A percentile compares a stretch with the other conserved stretches of the same genome.
These are phyloP conservation scores for Alternaria viburni DNA, from an alignment of 2,329 filamentous ascomycete species.

Conservation along the genomic window DNA sequence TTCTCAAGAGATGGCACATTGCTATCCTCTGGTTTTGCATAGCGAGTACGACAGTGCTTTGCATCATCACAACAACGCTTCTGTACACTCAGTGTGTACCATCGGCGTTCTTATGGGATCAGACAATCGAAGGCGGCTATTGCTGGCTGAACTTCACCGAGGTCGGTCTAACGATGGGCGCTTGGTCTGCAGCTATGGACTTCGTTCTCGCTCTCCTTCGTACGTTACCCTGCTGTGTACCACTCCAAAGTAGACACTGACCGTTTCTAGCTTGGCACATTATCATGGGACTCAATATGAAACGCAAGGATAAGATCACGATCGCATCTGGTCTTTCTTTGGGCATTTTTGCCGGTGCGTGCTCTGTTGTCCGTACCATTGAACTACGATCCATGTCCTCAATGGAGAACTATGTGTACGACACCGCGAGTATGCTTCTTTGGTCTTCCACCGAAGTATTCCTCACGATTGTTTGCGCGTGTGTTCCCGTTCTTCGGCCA, in stretches of 20 bases:
- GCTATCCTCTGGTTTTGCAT: conserved; percentile 41
- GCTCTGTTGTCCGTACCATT: conserved; percentile 39
- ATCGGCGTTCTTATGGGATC: conserved; percentile 36
- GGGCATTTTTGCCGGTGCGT: conserved; percentile 42
- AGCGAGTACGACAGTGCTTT: conserved; percentile 31
- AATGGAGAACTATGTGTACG: conserved; percentile 40
- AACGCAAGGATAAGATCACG: conserved; percentile 43
- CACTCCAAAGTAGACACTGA: not conserved
- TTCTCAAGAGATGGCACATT: conserved; percentile 37
- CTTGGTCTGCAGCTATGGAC: conserved; percentile 44
- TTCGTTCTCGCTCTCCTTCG: conserved; percentile 45
- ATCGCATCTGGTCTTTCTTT: conserved; percentile 39
- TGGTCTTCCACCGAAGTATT: conserved; percentile 50
- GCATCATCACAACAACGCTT: conserved; percentile 33
- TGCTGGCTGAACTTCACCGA: conserved; percentile 38
- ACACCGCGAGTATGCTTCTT: conserved; percentile 38
- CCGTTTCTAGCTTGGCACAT: conserved; percentile 34
- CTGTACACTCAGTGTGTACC: conserved; percentile 39
- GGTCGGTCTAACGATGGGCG: conserved; percentile 38
- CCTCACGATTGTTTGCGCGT: conserved; percentile 59
- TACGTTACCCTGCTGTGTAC: not conserved
- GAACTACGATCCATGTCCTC: conserved; percentile 37
- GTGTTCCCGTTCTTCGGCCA: conserved; percentile 55
- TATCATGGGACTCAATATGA: conserved; percentile 44
- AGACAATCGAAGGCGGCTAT: conserved; percentile 26